phyloP scores from a whole-genome alignment of 306 rosid species.

The Styphnolobium japonicum region DNA sequence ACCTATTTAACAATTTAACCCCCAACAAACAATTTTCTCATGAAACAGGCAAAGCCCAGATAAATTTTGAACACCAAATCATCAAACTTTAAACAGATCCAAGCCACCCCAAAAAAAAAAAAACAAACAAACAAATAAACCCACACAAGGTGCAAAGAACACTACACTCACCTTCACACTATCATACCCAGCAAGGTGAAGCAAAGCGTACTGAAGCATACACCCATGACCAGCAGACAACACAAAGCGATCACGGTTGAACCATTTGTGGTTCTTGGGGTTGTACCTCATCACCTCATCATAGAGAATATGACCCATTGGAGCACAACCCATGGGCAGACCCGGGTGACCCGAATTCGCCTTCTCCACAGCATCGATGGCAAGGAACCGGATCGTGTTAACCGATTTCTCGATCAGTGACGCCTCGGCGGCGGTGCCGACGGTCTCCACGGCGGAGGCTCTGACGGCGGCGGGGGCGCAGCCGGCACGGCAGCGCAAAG shows the following conservation, averaged over 20 bases:
- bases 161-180: slow-evolving; percentile 58
- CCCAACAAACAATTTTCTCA: background rate
- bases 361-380: slow-evolving; percentile 87
- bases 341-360: slow-evolving; percentile 98
- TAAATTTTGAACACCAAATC: background rate
- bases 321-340: slow-evolving; percentile 98
- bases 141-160: too few species aligned
- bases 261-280: slow-evolving; percentile 92
- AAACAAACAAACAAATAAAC: too few species aligned
- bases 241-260: slow-evolving; percentile 91
- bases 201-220: slow-evolving; percentile 92
- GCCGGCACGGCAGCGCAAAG: background rate
- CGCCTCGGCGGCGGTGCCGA: slow-evolving; percentile 45
- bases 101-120: background rate
- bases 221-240: slow-evolving; percentile 97
- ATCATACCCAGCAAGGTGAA: slow-evolving; percentile 92
- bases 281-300: slow-evolving; percentile 89
- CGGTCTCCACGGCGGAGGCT: slow-evolving; percentile 56
- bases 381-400: slow-evolving; percentile 86
- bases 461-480: slow-evolving; percentile 18
- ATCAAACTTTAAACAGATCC: background rate
- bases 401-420: slow-evolving; percentile 77
- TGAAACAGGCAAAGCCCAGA: background rate
- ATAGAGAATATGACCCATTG: slow-evolving; percentile 84
- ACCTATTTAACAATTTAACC: background rate